Evolutionary conservation across 2,329 filamentous ascomycete species (phyloP), one percentile per base, ranked within the genome.

Genomic region (Hirsutella rhossiliensis): DNA sequence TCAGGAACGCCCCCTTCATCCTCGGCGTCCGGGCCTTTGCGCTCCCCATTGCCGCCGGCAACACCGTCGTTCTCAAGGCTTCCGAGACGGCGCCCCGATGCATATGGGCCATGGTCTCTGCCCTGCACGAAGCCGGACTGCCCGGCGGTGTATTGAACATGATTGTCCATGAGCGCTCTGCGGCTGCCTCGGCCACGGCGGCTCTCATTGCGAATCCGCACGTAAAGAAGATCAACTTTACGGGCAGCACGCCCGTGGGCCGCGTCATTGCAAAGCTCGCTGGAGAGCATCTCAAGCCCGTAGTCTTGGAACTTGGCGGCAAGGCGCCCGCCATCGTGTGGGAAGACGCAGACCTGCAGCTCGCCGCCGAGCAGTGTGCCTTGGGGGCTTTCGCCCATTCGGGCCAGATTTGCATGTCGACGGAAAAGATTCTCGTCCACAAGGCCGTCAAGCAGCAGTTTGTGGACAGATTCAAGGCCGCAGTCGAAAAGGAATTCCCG

Each of bases 361-460:
- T 76, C 20, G 86, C 87, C 0, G 87, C 84, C 0, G 60, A 69
- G 12, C 74, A 79, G 53, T 85, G 82, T 52, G 78, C 78, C 0
- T 59, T 83, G 2, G 87, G 86, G 4, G 71, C 84, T 0, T 88
- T 89, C 56, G 55, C 87, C 47, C 76, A 90, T 59, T 69, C 70
- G 2, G 87, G 87, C 0, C 87, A 94, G 65, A 78, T 92, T 39
- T 94, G 87, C 70, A 92, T 94, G 86, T 74, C 75, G 17, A 92
- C 87, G 0, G 87, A 94, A 64, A 76, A 80, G 27, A 81, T 92
- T 29, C 54, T 80, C 9, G 71, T 80, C 4, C 74, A 78, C 58
- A 64, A 66, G 46, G 60, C 62, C 19, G 50, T 79, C 37, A 61
- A 56, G 9, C 56, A 56, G 2, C 57, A 62, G n/a, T 79, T 80